Evolutionary conservation across 2,329 filamentous ascomycete species (phyloP), one percentile per base, ranked within the genome.

Genomic region (Ophiostoma piceae): DNA sequence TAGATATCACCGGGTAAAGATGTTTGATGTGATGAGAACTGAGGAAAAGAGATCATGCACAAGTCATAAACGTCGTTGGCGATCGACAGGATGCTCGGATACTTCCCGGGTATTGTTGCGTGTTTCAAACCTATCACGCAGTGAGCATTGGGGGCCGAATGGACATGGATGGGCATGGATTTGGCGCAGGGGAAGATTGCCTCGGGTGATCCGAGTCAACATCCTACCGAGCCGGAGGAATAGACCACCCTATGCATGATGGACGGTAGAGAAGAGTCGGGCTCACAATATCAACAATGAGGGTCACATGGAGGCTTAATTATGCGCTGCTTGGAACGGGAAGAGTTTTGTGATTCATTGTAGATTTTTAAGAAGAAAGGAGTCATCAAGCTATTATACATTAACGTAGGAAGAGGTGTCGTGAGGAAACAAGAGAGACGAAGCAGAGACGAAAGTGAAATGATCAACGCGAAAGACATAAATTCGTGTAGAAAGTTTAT

Each of bases 221-320:
- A 32, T 62, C 57, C 57, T 62, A 32, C 57, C 51, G 26, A 62
- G 22, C 14, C 57, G 57, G 57, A 62, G 57, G 8, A 57, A 57
- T 26, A 62, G n/a, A 26, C 51, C 9, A 57, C 26, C 22, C 51
- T 12, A 54, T 54, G 51, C 51, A 57, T 9, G 16, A 8, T 26
- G 51, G 51, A 26, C 51, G 6, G 43, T 16, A 19, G 43, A 26
- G n/a, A n/a, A n/a, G 51, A 57, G 51, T 22, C 7, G 51, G 47
- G 19, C 2, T 57, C 11, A 12, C 26, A 26, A 1, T 16, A 57
- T 11, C 51, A 22, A 57, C n/a, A 16, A 57, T 26, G 51, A 14
- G 51, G 11, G 43, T 16, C 43, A 22, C 8, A 12, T 26, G 3
- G 51, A 22, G 51, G n/a, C 6, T 12, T 26, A 3, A 8, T 26